phyloP scores from a whole-genome alignment of 108 stramenopile species.

The Pseudonitzschia delicatissima region DNA sequence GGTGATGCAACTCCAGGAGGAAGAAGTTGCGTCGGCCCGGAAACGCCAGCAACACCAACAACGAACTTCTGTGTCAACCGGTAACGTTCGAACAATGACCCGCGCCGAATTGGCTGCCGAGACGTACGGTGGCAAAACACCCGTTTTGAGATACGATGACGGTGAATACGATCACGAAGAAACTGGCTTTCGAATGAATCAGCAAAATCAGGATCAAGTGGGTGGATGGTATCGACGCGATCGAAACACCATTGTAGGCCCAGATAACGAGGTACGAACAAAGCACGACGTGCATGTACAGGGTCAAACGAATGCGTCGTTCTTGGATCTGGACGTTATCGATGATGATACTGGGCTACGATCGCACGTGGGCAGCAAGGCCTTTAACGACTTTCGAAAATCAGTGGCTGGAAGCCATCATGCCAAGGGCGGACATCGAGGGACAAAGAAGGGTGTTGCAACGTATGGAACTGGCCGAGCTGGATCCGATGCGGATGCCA shows the following conservation, averaged over 20 bases:
- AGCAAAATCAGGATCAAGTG: neutral
- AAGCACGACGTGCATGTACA: constrained; percentile 72
- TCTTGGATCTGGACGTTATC: constrained; percentile 31
- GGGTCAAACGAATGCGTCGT: constrained; percentile 53
- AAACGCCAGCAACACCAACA: constrained; percentile 24
- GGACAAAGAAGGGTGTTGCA: constrained; percentile 64
- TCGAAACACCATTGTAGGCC: constrained; percentile 55
- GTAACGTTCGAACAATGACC: constrained; percentile 46
- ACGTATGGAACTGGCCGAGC: constrained; percentile 70
- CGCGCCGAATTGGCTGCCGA: constrained; percentile 26
- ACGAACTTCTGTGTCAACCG: constrained; percentile 14
- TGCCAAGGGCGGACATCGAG: constrained; percentile 22
- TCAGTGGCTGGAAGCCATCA: constrained; percentile 17
- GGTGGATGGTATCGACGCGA: constrained; percentile 47
- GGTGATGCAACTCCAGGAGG: constrained; percentile 49
- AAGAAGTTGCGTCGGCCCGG: constrained; percentile 29
- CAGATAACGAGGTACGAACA: constrained; percentile 67
- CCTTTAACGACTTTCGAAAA: constrained; percentile 60
- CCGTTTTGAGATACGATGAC: constrained; percentile 24
- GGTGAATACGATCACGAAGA: constrained; percentile 13
- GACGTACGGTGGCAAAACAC: neutral
- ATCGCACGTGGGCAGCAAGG: constrained; percentile 41
- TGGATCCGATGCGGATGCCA: constrained; percentile 53
- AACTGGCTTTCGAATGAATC: constrained; percentile 65
- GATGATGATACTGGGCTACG: constrained; percentile 18